Evolutionary conservation across 345 rosid species (phyloP).

Genomic region (Raphanus sativus): DNA sequence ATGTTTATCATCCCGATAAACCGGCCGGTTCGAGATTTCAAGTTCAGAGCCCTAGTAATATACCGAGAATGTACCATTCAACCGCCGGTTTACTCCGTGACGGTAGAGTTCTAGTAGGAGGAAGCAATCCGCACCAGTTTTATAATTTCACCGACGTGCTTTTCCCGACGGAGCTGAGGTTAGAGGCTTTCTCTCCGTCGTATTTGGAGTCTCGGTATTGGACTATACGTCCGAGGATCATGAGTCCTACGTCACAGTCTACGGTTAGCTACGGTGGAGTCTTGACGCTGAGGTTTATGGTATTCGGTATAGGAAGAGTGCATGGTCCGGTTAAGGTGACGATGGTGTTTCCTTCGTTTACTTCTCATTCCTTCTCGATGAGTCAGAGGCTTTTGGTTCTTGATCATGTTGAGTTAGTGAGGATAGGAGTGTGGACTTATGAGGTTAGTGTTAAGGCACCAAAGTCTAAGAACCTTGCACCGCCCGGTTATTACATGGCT

Average conservation of each 20-base stretch:
- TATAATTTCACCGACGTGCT: slow-evolving; percentile 55
- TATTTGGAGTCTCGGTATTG: slow-evolving; percentile 42
- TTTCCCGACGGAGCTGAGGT: slow-evolving; percentile 62
- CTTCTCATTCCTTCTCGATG: slow-evolving; percentile 66
- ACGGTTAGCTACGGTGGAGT: slow-evolving; percentile 36
- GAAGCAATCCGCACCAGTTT: slow-evolving; percentile 59
- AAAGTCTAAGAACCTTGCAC: slow-evolving; percentile 49
- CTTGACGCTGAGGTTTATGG: slow-evolving; percentile 41
- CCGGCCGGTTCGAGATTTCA: slow-evolving; percentile 44
- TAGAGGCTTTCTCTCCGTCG: slow-evolving; percentile 63
- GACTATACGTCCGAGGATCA: slow-evolving; percentile 46
- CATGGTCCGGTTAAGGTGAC: slow-evolving; percentile 36
- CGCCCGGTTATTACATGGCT: slow-evolving; percentile 69
- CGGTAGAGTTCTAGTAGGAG: slow-evolving; percentile 62
- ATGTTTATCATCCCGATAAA: slow-evolving; percentile 43
- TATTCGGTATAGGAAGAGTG: slow-evolving; percentile 29
- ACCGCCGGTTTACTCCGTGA: slow-evolving; percentile 58
- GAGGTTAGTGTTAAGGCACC: slow-evolving; percentile 51
- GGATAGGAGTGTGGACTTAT: slow-evolving; percentile 15
- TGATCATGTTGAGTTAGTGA: slow-evolving; percentile 13
- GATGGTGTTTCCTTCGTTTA: slow-evolving; percentile 57
- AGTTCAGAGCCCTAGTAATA: slow-evolving; percentile 43
- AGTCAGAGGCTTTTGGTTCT: slow-evolving; percentile 63
- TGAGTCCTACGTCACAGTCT: slow-evolving; percentile 27
- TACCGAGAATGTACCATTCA: slow-evolving; percentile 71